Percentiles rank a stretch among this genome's conserved stretches.
Evolutionary conservation across 345 rosid genomes (phyloP).

Genomic region (Pistacia integerrima): DNA sequence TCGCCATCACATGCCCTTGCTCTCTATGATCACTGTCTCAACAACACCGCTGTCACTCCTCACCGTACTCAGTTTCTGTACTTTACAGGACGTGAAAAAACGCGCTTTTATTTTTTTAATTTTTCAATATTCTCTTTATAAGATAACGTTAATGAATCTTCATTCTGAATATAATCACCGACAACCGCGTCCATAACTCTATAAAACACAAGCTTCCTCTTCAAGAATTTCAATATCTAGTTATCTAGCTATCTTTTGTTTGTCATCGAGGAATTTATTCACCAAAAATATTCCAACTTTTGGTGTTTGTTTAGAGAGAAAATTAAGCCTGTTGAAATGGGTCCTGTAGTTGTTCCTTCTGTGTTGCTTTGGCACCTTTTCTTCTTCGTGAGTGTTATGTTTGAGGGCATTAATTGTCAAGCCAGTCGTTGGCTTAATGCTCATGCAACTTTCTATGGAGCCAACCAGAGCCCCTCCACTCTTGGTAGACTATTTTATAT

Average conservation of each 20-base stretch:
- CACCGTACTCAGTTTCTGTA: constrained; percentile 18
- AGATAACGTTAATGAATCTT: not conserved
- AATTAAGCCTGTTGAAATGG: not conserved
- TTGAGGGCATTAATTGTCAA: constrained; percentile 23
- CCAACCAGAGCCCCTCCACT: constrained; percentile 67
- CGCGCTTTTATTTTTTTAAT: constrained; percentile 12
- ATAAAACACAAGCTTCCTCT: constrained; percentile 6
- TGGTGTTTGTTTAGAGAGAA: not conserved
- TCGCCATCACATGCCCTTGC: constrained; percentile 15
- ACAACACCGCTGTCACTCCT: not conserved
- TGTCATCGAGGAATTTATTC: not conserved
- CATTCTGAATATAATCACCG: constrained; percentile 26
- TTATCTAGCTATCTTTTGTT: not conserved
- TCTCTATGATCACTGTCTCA: not conserved
- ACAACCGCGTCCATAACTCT: constrained; percentile 29
- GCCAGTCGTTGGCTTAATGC: constrained; percentile 50
- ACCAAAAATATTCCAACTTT: too few species aligned
- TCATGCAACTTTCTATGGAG: constrained; percentile 79
- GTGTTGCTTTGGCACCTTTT: constrained; percentile 21
- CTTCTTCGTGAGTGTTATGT: not conserved
- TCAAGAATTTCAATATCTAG: constrained; percentile 4
- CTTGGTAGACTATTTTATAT: constrained; percentile 35
- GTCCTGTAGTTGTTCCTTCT: constrained; percentile 1
- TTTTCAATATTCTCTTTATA: not conserved
- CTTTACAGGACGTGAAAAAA: not conserved